These are phyloP conservation scores for Trebouxiophyceae sp. DNA, from an alignment of 163 green algal genomes.

Conservation along the genomic window DNA sequence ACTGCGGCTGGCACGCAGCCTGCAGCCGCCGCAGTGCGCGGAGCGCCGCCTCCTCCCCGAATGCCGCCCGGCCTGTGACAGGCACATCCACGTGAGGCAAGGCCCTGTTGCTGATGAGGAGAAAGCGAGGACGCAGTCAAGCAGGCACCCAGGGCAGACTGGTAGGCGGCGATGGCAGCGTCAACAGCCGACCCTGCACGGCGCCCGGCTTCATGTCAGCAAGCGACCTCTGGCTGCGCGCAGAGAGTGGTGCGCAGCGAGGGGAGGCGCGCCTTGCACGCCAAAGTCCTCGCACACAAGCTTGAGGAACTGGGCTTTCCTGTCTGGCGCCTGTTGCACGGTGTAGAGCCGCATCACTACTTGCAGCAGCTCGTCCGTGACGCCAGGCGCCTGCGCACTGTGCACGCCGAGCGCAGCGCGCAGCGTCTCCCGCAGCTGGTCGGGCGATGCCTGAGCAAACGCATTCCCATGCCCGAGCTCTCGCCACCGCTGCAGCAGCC, in stretches of 20 bases:
- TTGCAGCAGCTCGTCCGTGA: not conserved
- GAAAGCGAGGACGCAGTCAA: not conserved
- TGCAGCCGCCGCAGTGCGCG: slow-evolving; percentile 7
- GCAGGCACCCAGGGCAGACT: not conserved
- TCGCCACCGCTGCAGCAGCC: too few species aligned
- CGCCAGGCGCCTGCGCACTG: not conserved
- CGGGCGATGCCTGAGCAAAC: too few species aligned
- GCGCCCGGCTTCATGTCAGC: not conserved
- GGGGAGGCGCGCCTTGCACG: not conserved
- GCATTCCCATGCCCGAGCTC: too few species aligned
- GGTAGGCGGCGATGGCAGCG: not conserved
- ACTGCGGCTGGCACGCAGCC: slow-evolving; percentile 21
- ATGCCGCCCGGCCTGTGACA: too few species aligned
- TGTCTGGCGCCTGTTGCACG: not conserved
- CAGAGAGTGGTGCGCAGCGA: too few species aligned
- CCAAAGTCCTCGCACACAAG: not conserved
- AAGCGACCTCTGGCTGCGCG: too few species aligned
- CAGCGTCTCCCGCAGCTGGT: too few species aligned
- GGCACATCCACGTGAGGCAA: too few species aligned
- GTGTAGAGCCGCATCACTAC: not conserved
- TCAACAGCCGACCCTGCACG: not conserved
- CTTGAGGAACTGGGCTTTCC: not conserved
- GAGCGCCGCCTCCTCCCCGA: slow-evolving; percentile 4
- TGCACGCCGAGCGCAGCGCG: not conserved
- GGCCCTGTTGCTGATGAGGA: not conserved